Evolutionary conservation across 768 basidiomycete species (phyloP), one percentile per base, ranked within the genome.

Genomic region (Boletus tomentosulus): DNA sequence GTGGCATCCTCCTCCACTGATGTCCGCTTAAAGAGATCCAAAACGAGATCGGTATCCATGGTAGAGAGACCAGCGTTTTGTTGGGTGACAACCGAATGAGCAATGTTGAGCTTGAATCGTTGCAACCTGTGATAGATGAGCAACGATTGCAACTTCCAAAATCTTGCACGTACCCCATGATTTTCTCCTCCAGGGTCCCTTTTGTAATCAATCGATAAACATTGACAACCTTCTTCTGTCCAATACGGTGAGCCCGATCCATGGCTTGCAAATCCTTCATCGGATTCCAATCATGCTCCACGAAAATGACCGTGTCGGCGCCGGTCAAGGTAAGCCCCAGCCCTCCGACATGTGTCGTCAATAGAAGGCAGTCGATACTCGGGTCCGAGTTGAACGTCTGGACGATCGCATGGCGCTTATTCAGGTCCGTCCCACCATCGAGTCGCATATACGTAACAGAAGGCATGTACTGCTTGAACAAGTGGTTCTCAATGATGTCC

Each of bases 211-310:
- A 74, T 15, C 97, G 87, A 73, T 99, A 99, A 6, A 99, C 97
- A 61, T 98, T 98, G 28, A 99, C 97, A 13, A 98, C 96, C 71
- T 94, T 93, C 78, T 97, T 98, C 74, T 99, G 97, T 6, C 97
- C 97, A 35, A 98, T 87, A 50, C 97, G 87, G 73, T 98, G 97
- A 1, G 97, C 97, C 54, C 97, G 83, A 67, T 99, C 97, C 97
- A 99, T 99, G 8, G 97, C 97, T 66, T 99, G 97, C 6, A 98
- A 74, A 74, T 99, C 97, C 70, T 98, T 98, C 94, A 96, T 97
- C 7, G 97, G 97, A 69, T 99, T 99, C 97, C 97, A 99, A 69
- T 99, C 97, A 63, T 99, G 97, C 68, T 99, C 97, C 49, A 99
- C 92, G 63, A 99, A 99, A 58, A 99, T 97, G 54, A 99, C 97